Conservation (phyloP, 805 yeast genomes). For the Zygotorulaspora sp. region DNA sequence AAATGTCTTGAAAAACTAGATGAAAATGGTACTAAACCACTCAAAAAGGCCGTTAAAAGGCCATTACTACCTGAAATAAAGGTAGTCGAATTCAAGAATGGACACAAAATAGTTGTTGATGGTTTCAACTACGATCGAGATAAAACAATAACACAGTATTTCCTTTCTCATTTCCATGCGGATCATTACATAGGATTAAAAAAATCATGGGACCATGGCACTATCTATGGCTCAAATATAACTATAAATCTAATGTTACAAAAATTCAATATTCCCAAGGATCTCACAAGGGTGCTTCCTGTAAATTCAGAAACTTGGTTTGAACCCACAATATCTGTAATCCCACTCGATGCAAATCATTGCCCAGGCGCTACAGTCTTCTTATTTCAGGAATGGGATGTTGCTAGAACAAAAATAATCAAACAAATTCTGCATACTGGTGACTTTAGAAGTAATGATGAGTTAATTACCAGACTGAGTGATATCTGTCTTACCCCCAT, state of each 20-base stretch:
- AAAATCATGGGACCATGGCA: slow-evolving; percentile 70
- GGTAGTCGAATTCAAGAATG: slow-evolving; percentile 41
- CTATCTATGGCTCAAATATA: slow-evolving; percentile 65
- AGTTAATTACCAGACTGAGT: slow-evolving; percentile 43
- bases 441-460: slow-evolving; percentile 71
- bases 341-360: slow-evolving; percentile 81
- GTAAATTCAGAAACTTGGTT: slow-evolving; percentile 40
- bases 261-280: slow-evolving; percentile 51
- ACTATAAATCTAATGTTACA: slow-evolving; percentile 56
- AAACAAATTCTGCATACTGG: slow-evolving; percentile 71
- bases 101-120: slow-evolving; percentile 52
- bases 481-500: slow-evolving; percentile 33
- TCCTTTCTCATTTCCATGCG: slow-evolving; percentile 81
- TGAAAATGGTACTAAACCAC: background rate
- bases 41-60: slow-evolving; percentile 4
- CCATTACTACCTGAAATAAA: slow-evolving; percentile 52
- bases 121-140: slow-evolving; percentile 49
- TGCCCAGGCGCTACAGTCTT: slow-evolving; percentile 94
- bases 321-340: slow-evolving; percentile 48
- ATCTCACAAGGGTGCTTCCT: slow-evolving; percentile 39
- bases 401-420: slow-evolving; percentile 4
- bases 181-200: slow-evolving; percentile 90
- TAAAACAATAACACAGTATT: slow-evolving; percentile 46
- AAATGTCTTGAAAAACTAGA: slow-evolving; percentile 43
- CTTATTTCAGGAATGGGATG: slow-evolving; percentile 48